A percentile compares a stretch with the other conserved stretches of the same genome.
phyloP scores from a whole-genome alignment of 73 alveolate genomes.

The Paramecium primaurelia region DNA sequence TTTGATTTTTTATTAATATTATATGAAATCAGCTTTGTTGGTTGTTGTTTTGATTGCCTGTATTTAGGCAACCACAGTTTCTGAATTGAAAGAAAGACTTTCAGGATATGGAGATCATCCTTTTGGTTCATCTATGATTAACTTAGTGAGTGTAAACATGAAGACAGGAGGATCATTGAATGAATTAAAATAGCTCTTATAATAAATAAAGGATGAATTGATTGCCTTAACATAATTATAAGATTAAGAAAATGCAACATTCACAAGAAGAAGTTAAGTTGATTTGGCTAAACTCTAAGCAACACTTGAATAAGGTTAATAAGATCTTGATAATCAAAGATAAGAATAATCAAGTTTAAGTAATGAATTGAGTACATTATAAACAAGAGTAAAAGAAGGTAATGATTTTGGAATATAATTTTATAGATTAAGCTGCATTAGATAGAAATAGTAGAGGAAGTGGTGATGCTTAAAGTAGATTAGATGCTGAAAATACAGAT shows the following conservation, averaged over 20 bases:
- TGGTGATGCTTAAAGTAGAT: conserved; percentile 17
- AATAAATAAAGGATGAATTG: conserved; percentile 46
- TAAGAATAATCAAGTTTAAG: conserved; percentile 7
- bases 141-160: conserved; percentile 31
- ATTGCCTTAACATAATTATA: not conserved
- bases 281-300: conserved; percentile 32
- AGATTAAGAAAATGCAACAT: not conserved
- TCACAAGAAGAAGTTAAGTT: conserved; percentile 37
- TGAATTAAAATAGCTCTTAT: conserved; percentile 9
- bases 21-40: not conserved
- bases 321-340: conserved; percentile 34
- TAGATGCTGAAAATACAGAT: conserved; percentile 39
- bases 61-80: not conserved
- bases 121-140: not conserved
- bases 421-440: conserved; percentile 19
- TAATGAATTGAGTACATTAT: not conserved
- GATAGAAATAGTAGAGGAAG: conserved; percentile 42
- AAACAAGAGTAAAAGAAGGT: conserved; percentile 7
- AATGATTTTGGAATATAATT: not conserved
- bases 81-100: not conserved
- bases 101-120: conserved; percentile 46
- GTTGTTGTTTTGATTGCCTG: conserved; percentile 36
- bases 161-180: conserved; percentile 43
- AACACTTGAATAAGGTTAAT: conserved; percentile 25
- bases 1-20: not conserved